Conservation (phyloP, 257 asterid species). For the Nicotiana benthamiana region DNA sequence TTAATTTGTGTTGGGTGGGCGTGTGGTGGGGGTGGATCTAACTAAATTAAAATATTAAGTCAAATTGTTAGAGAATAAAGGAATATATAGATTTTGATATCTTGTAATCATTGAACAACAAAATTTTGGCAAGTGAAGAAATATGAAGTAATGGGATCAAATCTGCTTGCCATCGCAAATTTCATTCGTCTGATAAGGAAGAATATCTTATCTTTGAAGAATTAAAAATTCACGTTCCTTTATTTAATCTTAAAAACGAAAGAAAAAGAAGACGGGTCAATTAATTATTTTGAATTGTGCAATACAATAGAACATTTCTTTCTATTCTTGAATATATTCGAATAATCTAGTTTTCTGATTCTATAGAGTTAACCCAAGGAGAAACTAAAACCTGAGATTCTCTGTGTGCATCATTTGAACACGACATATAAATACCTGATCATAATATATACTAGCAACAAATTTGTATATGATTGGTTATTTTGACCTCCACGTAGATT, state of each 20-base stretch:
- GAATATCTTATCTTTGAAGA: not conserved
- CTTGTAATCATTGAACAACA: not conserved
- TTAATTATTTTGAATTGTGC: not conserved
- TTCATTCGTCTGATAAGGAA: not conserved
- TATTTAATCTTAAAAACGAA: not conserved
- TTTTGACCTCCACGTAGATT: too few relatives aligned
- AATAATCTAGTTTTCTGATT: not conserved
- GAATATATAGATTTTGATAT: not conserved
- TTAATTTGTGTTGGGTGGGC: not conserved
- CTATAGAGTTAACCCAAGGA: not conserved
- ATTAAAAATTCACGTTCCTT: not conserved
- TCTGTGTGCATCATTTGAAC: not conserved
- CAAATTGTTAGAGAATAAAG: not conserved
- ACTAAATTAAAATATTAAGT: not conserved
- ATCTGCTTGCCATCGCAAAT: not conserved
- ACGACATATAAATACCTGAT: not conserved
- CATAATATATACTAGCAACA: not conserved
- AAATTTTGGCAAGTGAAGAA: not conserved
- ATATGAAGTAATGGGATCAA: not conserved
- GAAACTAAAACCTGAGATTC: not conserved
- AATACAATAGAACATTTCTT: not conserved
- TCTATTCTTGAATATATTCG: not conserved
- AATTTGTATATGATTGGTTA: not conserved
- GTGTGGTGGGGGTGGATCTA: not conserved
- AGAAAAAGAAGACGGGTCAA: not conserved